phyloP scores from a whole-genome alignment of 2,329 filamentous ascomycete genomes.

The Chrysoporthe cubensis region DNA sequence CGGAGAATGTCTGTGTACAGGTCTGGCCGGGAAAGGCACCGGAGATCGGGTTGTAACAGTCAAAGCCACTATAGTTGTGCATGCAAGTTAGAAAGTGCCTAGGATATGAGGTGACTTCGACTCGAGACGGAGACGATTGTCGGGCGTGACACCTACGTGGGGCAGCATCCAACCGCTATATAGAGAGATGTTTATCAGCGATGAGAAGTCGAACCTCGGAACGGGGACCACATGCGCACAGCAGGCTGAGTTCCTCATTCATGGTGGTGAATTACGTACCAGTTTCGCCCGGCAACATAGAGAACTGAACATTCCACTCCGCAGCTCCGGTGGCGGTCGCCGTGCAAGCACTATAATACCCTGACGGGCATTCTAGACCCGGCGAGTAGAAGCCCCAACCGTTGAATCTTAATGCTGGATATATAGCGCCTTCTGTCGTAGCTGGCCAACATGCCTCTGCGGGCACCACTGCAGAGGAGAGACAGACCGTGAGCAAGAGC shows the following conservation, averaged over 20 bases:
- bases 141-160: not conserved
- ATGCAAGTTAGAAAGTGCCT: not conserved
- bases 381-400: constrained; percentile 21
- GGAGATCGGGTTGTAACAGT: not conserved
- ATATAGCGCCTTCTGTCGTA: constrained; percentile 11
- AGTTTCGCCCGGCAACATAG: constrained; percentile 10
- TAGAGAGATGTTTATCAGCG: not conserved
- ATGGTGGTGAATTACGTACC: constrained; percentile 3
- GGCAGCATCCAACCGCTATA: constrained; percentile 9
- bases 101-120: not conserved
- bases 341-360: constrained; percentile 12
- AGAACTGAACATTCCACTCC: constrained; percentile 14
- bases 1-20: not conserved
- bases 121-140: not conserved
- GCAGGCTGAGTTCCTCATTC: no score
- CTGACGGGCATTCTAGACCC: constrained; percentile 7
- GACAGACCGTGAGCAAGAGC: not conserved
- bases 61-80: not conserved
- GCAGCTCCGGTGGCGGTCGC: constrained; percentile 8
- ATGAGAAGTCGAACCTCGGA: not conserved
- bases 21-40: constrained; percentile 5
- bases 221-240: no score
- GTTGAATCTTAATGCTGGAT: not conserved
- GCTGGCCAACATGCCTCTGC: constrained; percentile 16
- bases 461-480: not conserved